Evolutionary conservation across 2,329 filamentous ascomycete genomes (phyloP).

Genomic region (Ceratocystis cacaofunesta): DNA sequence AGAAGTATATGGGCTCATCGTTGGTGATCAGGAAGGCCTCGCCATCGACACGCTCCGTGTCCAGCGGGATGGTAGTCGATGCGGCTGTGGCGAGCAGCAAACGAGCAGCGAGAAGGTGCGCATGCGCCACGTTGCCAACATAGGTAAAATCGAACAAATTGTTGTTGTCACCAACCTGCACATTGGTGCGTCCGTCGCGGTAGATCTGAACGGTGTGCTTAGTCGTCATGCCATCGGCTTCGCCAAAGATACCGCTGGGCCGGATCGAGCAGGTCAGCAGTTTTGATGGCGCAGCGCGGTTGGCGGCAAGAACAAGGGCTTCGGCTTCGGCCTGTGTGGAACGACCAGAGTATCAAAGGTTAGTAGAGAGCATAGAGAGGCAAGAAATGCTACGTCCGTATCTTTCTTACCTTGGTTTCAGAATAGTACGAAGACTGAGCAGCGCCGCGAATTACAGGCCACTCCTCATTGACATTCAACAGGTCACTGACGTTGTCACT

Average conservation of each 20-base stretch:
- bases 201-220: conserved; percentile 60
- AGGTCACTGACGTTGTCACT: conserved; percentile 69
- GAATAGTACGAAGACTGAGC: conserved; percentile 72
- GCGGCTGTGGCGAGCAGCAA: conserved; percentile 42
- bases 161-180: conserved; percentile 61
- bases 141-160: conserved; percentile 53
- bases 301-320: conserved; percentile 61
- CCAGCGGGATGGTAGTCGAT: conserved; percentile 44
- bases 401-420: conserved; percentile 57
- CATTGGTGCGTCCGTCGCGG: conserved; percentile 50
- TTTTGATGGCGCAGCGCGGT: conserved; percentile 40
- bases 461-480: conserved; percentile 70
- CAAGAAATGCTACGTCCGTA: neutral
- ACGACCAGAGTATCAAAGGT: neutral
- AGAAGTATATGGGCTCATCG: conserved; percentile 75
- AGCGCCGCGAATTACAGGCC: conserved; percentile 58
- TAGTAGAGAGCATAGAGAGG: neutral
- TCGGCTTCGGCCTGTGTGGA: conserved; percentile 55
- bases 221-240: conserved; percentile 66
- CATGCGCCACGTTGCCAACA: conserved; percentile 52
- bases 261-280: conserved; percentile 71
- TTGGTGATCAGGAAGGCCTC: conserved; percentile 87
- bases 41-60: conserved; percentile 63
- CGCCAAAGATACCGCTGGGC: conserved; percentile 79
- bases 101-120: conserved; percentile 65